Evolutionary conservation across 768 basidiomycete species (phyloP).

Genomic region (Suillus bovinus): DNA sequence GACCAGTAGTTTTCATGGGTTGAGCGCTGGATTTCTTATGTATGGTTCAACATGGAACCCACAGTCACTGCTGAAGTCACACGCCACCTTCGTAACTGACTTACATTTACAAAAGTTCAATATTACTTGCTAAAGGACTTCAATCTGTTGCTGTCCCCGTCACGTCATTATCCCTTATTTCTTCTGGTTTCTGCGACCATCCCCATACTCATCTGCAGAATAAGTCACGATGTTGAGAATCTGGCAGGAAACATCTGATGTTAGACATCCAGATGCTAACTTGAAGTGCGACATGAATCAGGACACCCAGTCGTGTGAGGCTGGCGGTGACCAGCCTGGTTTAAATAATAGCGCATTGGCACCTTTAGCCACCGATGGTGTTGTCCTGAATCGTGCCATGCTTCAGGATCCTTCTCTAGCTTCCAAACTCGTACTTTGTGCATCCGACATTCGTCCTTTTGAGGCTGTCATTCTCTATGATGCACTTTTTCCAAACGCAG

Average conservation of each 20-base stretch:
- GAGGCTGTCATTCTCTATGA: slow-evolving; percentile 62
- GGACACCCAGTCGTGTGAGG: slow-evolving; percentile 31
- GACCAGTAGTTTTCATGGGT: neutral
- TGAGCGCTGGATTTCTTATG: neutral
- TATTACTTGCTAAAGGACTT: neutral
- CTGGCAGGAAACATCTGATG: slow-evolving; percentile 52
- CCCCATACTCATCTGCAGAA: neutral
- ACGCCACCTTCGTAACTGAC: neutral
- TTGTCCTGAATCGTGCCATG: slow-evolving; percentile 8
- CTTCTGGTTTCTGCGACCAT: neutral
- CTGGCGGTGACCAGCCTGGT: slow-evolving; percentile 26
- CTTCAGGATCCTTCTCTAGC: slow-evolving; percentile 14
- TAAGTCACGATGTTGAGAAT: slow-evolving; percentile 45
- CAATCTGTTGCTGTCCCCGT: neutral
- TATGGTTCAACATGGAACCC: neutral
- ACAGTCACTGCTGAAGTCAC: neutral
- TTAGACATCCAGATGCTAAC: slow-evolving; percentile 24
- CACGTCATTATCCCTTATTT: neutral
- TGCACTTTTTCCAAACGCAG: slow-evolving; percentile 29
- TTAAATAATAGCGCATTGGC: slow-evolving; percentile 21
- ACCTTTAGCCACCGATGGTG: slow-evolving; percentile 16
- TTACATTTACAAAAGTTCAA: no score
- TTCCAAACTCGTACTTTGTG: slow-evolving; percentile 31
- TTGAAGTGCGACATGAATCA: slow-evolving; percentile 16
- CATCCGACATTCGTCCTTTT: slow-evolving; percentile 40